These are phyloP conservation scores for Hypoxylon rickii DNA, from an alignment of 495 filamentous ascomycete species.

Conservation along the genomic window DNA sequence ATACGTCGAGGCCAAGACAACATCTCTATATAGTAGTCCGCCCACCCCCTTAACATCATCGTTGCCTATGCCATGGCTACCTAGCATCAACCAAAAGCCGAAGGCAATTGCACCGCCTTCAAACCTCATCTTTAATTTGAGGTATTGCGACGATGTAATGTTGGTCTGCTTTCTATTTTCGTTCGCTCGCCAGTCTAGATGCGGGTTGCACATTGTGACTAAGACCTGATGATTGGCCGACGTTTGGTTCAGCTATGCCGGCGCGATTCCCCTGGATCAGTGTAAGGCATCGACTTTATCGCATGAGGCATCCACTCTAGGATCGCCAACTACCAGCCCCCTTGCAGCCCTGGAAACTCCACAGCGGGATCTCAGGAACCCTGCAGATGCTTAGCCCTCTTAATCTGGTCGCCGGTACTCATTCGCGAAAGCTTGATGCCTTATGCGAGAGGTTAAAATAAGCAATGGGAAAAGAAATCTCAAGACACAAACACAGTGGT, in stretches of 20 bases:
- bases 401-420: no score
- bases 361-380: no score
- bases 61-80: neutral
- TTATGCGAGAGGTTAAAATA: slow-evolving; percentile 12
- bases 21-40: slow-evolving; percentile 2
- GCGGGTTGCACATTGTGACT: no score
- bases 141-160: neutral
- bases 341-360: no score
- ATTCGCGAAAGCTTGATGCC: slow-evolving; percentile 8
- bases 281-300: slow-evolving; percentile 24
- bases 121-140: neutral
- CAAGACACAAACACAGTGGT: no score
- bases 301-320: no score
- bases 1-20: slow-evolving; percentile 9
- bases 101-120: slow-evolving; percentile 17
- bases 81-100: neutral
- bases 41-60: neutral
- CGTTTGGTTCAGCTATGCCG: neutral
- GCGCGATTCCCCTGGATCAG: neutral
- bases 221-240: slow-evolving; percentile 2
- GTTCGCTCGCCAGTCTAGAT: no score
- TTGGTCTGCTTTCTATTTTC: neutral
- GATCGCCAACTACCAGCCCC: no score
- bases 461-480: neutral
- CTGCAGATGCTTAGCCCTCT: no score